A percentile compares a stretch with the other conserved stretches of the same genome.
Conservation (phyloP, 2,329 filamentous ascomycete species). For the Botryosphaeria dothidea region DNA sequence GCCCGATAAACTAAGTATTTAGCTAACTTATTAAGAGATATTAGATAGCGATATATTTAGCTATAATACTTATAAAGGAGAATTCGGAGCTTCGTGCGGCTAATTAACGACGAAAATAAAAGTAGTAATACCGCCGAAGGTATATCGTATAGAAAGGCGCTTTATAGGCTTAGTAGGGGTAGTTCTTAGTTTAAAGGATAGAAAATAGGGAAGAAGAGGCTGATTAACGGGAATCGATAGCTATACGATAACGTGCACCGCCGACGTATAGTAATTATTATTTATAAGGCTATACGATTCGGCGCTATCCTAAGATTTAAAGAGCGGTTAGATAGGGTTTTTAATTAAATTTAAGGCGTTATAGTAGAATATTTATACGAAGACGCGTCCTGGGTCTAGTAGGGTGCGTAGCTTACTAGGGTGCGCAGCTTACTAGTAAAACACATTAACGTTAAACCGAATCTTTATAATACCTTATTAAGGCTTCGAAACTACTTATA, state of each 20-base stretch:
- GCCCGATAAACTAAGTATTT: slow-evolving; percentile 23
- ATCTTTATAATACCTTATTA: too few relatives aligned
- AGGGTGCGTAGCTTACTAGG: too few relatives aligned
- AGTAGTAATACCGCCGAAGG: not conserved
- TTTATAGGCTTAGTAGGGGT: not conserved
- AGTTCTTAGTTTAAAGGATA: not conserved
- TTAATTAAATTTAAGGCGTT: too few relatives aligned
- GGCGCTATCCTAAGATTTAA: too few relatives aligned
- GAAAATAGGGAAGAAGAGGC: not conserved
- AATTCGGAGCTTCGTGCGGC: slow-evolving; percentile 11
- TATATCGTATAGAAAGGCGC: slow-evolving; percentile 13
- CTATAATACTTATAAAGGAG: slow-evolving; percentile 17
- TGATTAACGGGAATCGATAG: not conserved
- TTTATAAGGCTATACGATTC: too few relatives aligned
- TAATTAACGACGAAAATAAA: slow-evolving; percentile 3
- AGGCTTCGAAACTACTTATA: too few relatives aligned
- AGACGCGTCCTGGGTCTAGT: too few relatives aligned
- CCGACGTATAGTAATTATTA: too few relatives aligned
- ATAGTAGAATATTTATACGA: too few relatives aligned
- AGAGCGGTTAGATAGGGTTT: too few relatives aligned
- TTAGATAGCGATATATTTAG: slow-evolving; percentile 20
- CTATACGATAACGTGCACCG: too few relatives aligned
- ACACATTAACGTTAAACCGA: not conserved
- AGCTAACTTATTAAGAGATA: slow-evolving; percentile 24
- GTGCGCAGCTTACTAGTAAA: too few relatives aligned